Conservation (phyloP, 2,329 filamentous ascomycete species). For the Rasamsonia emersonii region DNA sequence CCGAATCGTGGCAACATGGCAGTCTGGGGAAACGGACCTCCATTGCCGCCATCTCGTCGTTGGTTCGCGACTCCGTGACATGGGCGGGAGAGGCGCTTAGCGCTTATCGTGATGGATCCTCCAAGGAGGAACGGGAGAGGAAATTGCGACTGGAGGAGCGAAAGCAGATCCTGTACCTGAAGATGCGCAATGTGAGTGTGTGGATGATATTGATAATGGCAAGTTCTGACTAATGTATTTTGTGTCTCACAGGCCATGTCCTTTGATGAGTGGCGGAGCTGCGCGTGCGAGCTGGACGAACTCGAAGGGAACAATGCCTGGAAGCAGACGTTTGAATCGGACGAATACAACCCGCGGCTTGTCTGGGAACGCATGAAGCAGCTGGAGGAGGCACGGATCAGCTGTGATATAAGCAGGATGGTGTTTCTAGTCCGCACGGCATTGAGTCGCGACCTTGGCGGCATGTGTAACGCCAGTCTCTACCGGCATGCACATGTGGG, state of each 20-base stretch:
- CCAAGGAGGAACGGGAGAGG: slow-evolving; percentile 42
- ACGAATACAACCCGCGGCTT: slow-evolving; percentile 63
- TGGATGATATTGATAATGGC: neutral
- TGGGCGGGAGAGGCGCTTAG: slow-evolving; percentile 28
- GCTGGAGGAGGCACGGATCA: slow-evolving; percentile 64
- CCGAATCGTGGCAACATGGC: too few relatives aligned
- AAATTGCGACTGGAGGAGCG: slow-evolving; percentile 46
- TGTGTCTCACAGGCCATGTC: slow-evolving; percentile 53
- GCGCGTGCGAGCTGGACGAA: slow-evolving; percentile 67
- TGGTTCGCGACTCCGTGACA: slow-evolving; percentile 24
- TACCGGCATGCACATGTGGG: slow-evolving; percentile 80
- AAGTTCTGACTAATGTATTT: slow-evolving; percentile 11
- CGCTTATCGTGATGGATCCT: slow-evolving; percentile 45
- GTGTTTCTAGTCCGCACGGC: slow-evolving; percentile 72
- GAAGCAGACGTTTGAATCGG: slow-evolving; percentile 61
- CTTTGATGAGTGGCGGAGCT: slow-evolving; percentile 63
- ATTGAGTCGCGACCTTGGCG: slow-evolving; percentile 70
- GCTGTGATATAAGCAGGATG: slow-evolving; percentile 66
- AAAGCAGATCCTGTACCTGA: slow-evolving; percentile 54
- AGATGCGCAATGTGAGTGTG: slow-evolving; percentile 59
- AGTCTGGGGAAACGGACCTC: slow-evolving; percentile 19
- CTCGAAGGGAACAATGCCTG: slow-evolving; percentile 74
- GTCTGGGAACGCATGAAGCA: slow-evolving; percentile 62
- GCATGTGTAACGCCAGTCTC: slow-evolving; percentile 73
- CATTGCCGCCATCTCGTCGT: slow-evolving; percentile 24